Conservation (phyloP, 1,139 yeast genomes). For the Kodamaea alishanica region DNA sequence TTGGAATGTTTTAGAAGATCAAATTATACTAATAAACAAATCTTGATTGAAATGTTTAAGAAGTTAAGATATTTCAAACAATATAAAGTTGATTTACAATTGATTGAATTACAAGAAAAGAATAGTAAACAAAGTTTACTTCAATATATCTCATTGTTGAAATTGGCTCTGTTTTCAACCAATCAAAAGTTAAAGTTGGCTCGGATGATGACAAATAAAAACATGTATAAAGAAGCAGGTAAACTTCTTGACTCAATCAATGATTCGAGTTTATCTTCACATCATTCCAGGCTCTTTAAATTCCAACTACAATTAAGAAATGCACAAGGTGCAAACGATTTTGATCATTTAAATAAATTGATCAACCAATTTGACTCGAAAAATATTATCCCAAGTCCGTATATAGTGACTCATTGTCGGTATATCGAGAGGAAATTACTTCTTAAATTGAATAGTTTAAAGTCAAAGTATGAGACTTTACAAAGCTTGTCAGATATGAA, state of each 20-base stretch:
- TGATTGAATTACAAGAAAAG: conserved; percentile 20
- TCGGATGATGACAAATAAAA: conserved; percentile 30
- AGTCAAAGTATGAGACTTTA: conserved; percentile 4
- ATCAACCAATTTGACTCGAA: conserved; percentile 32
- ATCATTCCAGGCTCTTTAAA: conserved; percentile 5
- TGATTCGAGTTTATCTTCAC: conserved; percentile 3
- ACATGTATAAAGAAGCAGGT: conserved; percentile 24
- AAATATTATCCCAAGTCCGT: conserved; percentile 32
- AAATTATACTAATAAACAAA: conserved; percentile 19
- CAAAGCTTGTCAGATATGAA: neutral
- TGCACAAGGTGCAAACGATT: conserved; percentile 12
- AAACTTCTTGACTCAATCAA: conserved; percentile 23
- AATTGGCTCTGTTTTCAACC: conserved; percentile 8
- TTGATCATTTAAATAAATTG: conserved; percentile 16
- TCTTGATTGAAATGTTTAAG: conserved; percentile 20
- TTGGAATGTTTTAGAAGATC: conserved; percentile 32
- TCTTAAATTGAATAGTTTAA: conserved; percentile 11
- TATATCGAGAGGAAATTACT: conserved; percentile 25
- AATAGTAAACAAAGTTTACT: conserved; percentile 10
- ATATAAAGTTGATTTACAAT: conserved; percentile 18
- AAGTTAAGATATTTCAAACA: conserved; percentile 18
- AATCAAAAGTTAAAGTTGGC: conserved; percentile 32
- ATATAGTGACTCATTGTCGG: conserved; percentile 30
- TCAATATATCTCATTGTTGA: conserved; percentile 8
- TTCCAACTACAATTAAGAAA: conserved; percentile 7